Evolutionary conservation across 1,284 basidiomycete species (phyloP), one percentile per base, ranked within the genome.

Genomic region (Austropuccinia psidii): DNA sequence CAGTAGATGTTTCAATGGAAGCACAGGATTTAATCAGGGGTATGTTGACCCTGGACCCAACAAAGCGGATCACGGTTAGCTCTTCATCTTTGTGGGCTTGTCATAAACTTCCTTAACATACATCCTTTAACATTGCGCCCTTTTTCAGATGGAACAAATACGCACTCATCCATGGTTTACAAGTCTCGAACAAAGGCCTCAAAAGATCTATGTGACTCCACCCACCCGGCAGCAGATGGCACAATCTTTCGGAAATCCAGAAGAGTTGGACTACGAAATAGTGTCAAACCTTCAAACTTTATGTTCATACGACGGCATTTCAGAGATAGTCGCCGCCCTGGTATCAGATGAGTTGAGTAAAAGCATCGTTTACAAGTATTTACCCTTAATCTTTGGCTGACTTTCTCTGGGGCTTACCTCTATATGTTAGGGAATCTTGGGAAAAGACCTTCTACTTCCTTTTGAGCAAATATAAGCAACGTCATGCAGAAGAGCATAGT

Each of bases 361-460:
- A 13, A 31, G 2, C 19, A 4, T 66, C 57, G 6, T 27, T 33
- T 31, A 9, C 65, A 5, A 6, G 8, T 6, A 5, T 27, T 62
- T 13, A 1, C 13, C 17, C 39, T 31, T 54, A 7, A 29, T n/a
- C 6, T 37, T 52, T 55, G 21, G 17, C 45, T 29, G 19, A 8
- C 31, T 15, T 7, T 27, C n/a, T 33, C 37, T 19, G 2, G 57
- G 2, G 43, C 50, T 37, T 17, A 35, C 35, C 27, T 55, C 54
- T 55, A 24, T 55, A 27, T 83, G 33, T 4, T 55, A 86, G 87
- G 74, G 86, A 87, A 75, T 93, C 89, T 27, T 93, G 91, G 90
- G 91, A 95, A 81, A 96, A 96, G 81, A 90, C 90, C 0, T 89
- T 95, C 62, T 97, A 96, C 81, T 88, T 90, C 79, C 83, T 95